Evolutionary conservation across 345 rosid species (phyloP).

Genomic region (thale cress (Arabidopsis thaliana)): TAIR10.1 NC_003070.9:3126501-3127000

Average conservation of each 20-base stretch:
- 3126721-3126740: not conserved
- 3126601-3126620: not conserved
- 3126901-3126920: not conserved
- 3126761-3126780: not conserved
- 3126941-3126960: not conserved
- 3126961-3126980: not conserved
- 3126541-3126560: not conserved
- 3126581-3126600: not conserved
- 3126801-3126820: not conserved
- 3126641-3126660: not conserved
- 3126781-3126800: not conserved
- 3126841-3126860: conserved; percentile 3
- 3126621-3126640: not conserved
- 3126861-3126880: not conserved
- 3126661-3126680: not conserved
- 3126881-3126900: not conserved
- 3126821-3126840: not conserved
- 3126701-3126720: not conserved
- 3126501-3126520: not conserved
- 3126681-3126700: not conserved
- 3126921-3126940: not conserved
- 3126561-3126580: conserved; percentile 3
- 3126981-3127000: not conserved
- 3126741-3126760: not conserved
- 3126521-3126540: not conserved